These are phyloP conservation scores for Aspergillus pseudonomiae DNA, from an alignment of 2,329 filamentous ascomycete genomes.

Conservation along the genomic window DNA sequence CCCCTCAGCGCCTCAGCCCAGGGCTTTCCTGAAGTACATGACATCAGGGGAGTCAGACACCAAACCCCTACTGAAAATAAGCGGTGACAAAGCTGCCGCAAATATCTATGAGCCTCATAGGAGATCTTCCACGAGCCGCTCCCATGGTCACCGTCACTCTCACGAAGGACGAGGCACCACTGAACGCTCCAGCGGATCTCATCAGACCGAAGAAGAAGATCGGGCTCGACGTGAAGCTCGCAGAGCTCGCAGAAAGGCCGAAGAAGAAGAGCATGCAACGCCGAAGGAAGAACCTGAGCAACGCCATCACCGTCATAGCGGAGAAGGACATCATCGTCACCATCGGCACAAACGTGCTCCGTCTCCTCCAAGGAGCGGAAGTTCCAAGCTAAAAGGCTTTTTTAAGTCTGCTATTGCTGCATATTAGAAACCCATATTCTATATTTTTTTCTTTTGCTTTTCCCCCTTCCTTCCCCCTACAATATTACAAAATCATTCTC, in stretches of 20 bases:
- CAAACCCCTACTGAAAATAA: constrained; percentile 43
- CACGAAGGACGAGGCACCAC: constrained; percentile 28
- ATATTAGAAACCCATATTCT: constrained; percentile 21
- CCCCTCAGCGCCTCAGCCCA: constrained; percentile 24
- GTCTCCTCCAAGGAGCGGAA: constrained; percentile 29
- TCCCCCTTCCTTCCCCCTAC: constrained; percentile 6
- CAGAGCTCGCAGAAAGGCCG: constrained; percentile 26
- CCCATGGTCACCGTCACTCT: constrained; percentile 31
- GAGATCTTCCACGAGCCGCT: constrained; percentile 35
- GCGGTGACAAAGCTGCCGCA: constrained; percentile 35
- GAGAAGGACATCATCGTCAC: constrained; percentile 29
- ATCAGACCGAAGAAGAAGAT: constrained; percentile 35
- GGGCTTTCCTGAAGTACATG: constrained; percentile 41
- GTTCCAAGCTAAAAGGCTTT: constrained; percentile 35
- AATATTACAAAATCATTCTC: not conserved
- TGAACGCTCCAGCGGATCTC: constrained; percentile 29
- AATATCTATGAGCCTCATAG: constrained; percentile 34
- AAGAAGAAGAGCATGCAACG: constrained; percentile 25
- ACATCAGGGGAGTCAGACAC: constrained; percentile 45
- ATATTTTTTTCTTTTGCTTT: constrained; percentile 2
- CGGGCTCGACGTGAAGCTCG: constrained; percentile 28
- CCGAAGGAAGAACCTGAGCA: constrained; percentile 22
- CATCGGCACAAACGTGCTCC: constrained; percentile 33
- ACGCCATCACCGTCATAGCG: constrained; percentile 28
- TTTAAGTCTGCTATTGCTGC: constrained; percentile 34